A percentile compares a stretch with the other conserved stretches of the same genome.
These are phyloP conservation scores for Penicillium sp. DNA, from an alignment of 2,329 filamentous ascomycete species.

Conservation along the genomic window DNA sequence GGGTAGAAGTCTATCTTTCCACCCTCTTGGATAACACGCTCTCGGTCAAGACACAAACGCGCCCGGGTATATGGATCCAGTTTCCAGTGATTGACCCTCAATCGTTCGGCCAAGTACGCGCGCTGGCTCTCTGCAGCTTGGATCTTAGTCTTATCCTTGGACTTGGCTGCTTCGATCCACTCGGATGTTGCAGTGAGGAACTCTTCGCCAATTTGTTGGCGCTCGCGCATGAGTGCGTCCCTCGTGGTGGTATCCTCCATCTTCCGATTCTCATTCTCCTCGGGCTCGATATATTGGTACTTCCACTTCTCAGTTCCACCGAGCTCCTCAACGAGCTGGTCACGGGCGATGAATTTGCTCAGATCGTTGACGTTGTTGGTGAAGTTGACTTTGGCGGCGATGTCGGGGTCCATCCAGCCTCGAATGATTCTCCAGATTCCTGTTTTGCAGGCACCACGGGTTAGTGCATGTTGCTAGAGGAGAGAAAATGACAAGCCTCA, in stretches of 20 bases:
- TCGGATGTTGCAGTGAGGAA: conserved; percentile 72
- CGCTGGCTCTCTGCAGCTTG: conserved; percentile 58
- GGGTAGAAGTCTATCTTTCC: conserved; percentile 73
- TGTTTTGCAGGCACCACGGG: conserved; percentile 32
- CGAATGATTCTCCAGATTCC: conserved; percentile 92
- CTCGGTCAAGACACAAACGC: conserved; percentile 76
- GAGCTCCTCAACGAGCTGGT: conserved; percentile 74
- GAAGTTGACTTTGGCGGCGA: conserved; percentile 90
- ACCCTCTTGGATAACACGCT: conserved; percentile 66
- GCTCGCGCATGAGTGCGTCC: conserved; percentile 63
- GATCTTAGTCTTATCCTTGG: conserved; percentile 46
- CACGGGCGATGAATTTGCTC: conserved; percentile 68
- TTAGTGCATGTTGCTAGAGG: not conserved
- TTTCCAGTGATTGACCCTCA: conserved; percentile 81
- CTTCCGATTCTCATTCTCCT: conserved; percentile 69
- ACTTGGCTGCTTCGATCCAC: conserved; percentile 66
- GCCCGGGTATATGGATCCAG: conserved; percentile 85
- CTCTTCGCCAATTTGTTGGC: conserved; percentile 66
- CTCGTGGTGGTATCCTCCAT: conserved; percentile 68
- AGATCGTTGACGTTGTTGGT: conserved; percentile 77
- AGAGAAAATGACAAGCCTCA: too few species aligned
- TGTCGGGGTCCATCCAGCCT: conserved; percentile 94
- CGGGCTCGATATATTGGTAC: conserved; percentile 79
- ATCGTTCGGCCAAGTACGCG: conserved; percentile 60
- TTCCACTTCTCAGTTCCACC: conserved; percentile 81